Conservation (phyloP, 192 early-diverging fungal species). For the Lobosporangium transversale region DNA sequence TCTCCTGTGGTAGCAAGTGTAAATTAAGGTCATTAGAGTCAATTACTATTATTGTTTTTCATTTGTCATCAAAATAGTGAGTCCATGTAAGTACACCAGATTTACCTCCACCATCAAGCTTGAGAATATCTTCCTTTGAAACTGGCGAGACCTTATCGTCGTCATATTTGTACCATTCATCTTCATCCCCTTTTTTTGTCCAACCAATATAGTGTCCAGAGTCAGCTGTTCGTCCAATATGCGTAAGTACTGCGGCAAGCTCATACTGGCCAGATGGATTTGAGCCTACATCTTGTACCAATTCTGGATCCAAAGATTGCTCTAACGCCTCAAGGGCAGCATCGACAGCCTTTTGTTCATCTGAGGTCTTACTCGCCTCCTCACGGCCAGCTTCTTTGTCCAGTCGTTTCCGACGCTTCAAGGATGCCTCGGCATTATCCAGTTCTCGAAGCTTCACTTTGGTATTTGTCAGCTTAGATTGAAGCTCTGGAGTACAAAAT, state of each 20-base stretch:
- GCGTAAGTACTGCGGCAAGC: slow-evolving; percentile 92
- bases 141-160: slow-evolving; percentile 93
- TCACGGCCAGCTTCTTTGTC: slow-evolving; percentile 41
- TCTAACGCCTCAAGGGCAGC: slow-evolving; percentile 38
- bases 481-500: slow-evolving; percentile 86
- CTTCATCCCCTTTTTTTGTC: slow-evolving; percentile 79
- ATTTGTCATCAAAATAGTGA: not conserved
- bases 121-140: slow-evolving; percentile 86
- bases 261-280: slow-evolving; percentile 94
- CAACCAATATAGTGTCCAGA: slow-evolving; percentile 95
- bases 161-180: slow-evolving; percentile 90
- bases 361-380: slow-evolving; percentile 36
- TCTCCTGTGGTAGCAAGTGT: slow-evolving; percentile 58
- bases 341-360: slow-evolving; percentile 38
- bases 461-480: slow-evolving; percentile 73
- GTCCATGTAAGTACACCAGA: slow-evolving; percentile 20
- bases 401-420: slow-evolving; percentile 60
- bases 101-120: slow-evolving; percentile 90
- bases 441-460: slow-evolving; percentile 74
- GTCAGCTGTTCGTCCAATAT: slow-evolving; percentile 92
- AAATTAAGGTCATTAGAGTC: not conserved
- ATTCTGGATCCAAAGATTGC: slow-evolving; percentile 70
- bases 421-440: slow-evolving; percentile 70
- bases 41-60: not conserved
- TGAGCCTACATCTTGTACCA: slow-evolving; percentile 83